A percentile compares a stretch with the other conserved stretches of the same genome.
phyloP scores from a whole-genome alignment of 306 rosid species.

The Dicorynia guianensis region DNA sequence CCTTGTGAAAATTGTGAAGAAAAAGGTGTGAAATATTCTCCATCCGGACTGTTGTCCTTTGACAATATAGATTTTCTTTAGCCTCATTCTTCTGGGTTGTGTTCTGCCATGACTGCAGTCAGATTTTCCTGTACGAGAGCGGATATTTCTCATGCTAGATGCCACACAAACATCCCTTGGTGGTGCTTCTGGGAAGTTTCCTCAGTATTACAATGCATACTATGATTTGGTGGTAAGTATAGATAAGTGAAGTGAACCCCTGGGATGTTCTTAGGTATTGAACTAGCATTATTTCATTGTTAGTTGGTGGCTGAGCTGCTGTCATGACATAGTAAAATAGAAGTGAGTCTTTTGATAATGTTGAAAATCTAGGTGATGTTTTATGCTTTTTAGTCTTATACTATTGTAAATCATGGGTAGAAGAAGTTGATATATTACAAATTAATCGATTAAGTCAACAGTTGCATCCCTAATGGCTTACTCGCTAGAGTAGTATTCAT shows the following conservation, averaged over 20 bases:
- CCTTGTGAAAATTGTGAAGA: slow-evolving; percentile 93
- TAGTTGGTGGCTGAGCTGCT: slow-evolving; percentile 1
- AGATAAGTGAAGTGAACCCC: slow-evolving; percentile 21
- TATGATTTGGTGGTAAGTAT: slow-evolving; percentile 90
- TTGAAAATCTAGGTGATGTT: slow-evolving; percentile 2
- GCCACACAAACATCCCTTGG: slow-evolving; percentile 97
- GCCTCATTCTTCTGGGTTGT: not conserved
- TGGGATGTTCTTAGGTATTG: slow-evolving; percentile 20
- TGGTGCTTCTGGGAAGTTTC: slow-evolving; percentile 95
- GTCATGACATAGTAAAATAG: slow-evolving; percentile 28
- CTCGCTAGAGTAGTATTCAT: not conserved
- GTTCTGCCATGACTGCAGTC: slow-evolving; percentile 65
- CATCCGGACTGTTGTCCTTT: slow-evolving; percentile 8
- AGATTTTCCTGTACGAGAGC: slow-evolving; percentile 83
- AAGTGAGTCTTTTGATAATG: not conserved
- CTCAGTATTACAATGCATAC: slow-evolving; percentile 88
- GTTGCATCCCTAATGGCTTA: slow-evolving; percentile 5
- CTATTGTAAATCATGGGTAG: slow-evolving; percentile 1
- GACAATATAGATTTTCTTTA: slow-evolving; percentile 19
- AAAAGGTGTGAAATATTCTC: slow-evolving; percentile 66
- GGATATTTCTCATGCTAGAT: slow-evolving; percentile 91
- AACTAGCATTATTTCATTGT: slow-evolving; percentile 29
- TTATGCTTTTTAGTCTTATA: not conserved
- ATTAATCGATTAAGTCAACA: slow-evolving; percentile 19
- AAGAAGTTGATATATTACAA: slow-evolving; percentile 15